Base-by-base conservation (phyloP, 2,329 filamentous ascomycete genomes). In the Tympanopsis confertula region DNA sequence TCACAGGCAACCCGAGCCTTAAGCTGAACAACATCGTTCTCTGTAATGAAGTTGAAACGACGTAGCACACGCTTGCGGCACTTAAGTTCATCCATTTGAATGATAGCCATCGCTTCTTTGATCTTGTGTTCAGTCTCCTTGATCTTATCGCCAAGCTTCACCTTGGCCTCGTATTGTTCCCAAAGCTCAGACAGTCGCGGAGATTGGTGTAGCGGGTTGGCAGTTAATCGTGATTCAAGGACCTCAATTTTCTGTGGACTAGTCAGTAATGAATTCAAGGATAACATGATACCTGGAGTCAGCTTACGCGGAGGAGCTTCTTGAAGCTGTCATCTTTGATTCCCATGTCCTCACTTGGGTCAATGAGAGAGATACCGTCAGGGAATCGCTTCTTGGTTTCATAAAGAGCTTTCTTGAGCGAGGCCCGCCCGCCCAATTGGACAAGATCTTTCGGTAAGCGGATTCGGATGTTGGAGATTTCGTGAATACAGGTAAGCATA, bases 1-100 rank as follows among this genome's bases (percentile, higher is more conserved):
- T 98, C 89, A 60, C 91, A 98, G 2, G 91, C 91, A 3, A 96
- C 93, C 39, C 93, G 85, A 10, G 89, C 91, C 64, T 98, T 98
- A 52, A 96, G 74, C 63, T 96, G 84, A 5, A 98, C 88, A 1
- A 98, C 88, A 56, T 96, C 91, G 38, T 78, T 74, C 42, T 96
- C 91, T 55, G 94, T 93, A 61, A 95, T 93, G 62, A 98, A 98
- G 4, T 85, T 86, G 10, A 98, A 74, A 38, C 91, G 86, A 35
- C 93, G 86, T 20, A 98, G 72, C 4, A 98, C 91, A 47, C 91
- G 82, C 66, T 95, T 98, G 44, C 91, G 82, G 45, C 85, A 87
- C 66, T 96, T 96, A 43, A 98, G 73, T 60, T 98, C 91, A 50
- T 98, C 91, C 44, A 96, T 71, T 58, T 98, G 89, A 41, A 91